These are phyloP conservation scores for Eimeria falciformis DNA, from an alignment of 169 alveolate species.

Conservation along the genomic window DNA sequence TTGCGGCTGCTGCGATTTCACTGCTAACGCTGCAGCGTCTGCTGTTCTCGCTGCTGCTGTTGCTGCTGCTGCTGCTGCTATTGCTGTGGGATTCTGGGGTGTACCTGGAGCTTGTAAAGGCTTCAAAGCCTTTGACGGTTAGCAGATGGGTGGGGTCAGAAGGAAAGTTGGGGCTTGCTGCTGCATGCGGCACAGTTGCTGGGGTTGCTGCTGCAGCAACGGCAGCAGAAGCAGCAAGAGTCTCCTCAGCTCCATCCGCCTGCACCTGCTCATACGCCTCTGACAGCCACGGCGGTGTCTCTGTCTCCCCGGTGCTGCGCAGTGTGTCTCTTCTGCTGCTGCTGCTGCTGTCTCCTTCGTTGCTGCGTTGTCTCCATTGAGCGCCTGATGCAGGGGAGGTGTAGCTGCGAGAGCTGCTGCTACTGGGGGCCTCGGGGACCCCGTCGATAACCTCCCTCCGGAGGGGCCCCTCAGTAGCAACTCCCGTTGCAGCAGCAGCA, in stretches of 20 bases:
- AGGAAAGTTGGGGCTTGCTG: neutral
- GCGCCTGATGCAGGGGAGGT: neutral
- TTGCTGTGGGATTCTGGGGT: neutral
- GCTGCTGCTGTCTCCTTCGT: conserved; percentile 8
- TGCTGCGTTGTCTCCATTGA: neutral
- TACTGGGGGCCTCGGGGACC: neutral
- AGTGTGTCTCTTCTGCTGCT: conserved; percentile 15
- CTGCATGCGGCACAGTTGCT: neutral
- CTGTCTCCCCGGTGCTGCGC: neutral
- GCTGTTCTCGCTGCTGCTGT: neutral
- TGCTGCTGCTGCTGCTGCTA: conserved; percentile 25
- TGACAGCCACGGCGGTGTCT: conserved; percentile 4
- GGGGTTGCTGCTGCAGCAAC: neutral
- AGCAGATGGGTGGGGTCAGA: neutral
- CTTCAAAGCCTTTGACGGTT: neutral
- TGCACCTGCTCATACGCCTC: neutral
- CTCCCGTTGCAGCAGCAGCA: neutral
- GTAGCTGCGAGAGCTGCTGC: neutral
- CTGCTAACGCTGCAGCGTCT: neutral
- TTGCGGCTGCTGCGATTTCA: neutral
- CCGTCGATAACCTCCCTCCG: neutral
- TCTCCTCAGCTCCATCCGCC: neutral
- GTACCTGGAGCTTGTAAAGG: neutral
- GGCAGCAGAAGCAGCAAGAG: conserved; percentile 25
- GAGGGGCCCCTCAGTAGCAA: neutral